Percentiles rank a stretch among this genome's conserved stretches.
Evolutionary conservation across 768 basidiomycete species (phyloP).

Genomic region (Termitomyces sp.): DNA sequence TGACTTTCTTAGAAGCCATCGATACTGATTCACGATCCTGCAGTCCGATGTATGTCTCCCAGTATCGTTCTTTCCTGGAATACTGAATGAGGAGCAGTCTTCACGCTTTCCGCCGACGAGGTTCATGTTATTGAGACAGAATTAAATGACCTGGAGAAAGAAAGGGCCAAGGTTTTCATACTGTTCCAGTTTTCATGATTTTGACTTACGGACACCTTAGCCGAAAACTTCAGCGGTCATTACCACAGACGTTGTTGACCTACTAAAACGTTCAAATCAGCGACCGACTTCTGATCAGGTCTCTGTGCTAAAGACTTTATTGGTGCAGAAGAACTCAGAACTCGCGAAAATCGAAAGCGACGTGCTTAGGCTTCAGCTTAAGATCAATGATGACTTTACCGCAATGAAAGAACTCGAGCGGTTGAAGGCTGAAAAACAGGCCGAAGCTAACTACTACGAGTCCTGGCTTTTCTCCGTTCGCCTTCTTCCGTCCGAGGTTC

Average conservation of each 20-base stretch:
- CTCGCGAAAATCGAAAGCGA: neutral
- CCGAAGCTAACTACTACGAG: neutral
- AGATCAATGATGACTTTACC: neutral
- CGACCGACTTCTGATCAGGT: neutral
- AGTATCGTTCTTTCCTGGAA: neutral
- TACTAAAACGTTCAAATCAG: neutral
- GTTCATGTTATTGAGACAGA: neutral
- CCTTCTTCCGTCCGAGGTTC: conserved; percentile 1
- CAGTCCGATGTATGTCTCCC: neutral
- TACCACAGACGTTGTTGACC: neutral
- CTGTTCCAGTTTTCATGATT: neutral
- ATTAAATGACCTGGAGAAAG: neutral
- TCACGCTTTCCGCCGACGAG: neutral
- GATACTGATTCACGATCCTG: neutral
- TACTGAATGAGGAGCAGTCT: neutral
- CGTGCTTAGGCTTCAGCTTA: neutral
- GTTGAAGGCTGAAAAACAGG: neutral
- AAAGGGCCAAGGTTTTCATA: neutral
- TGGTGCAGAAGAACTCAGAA: neutral
- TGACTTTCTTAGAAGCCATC: neutral
- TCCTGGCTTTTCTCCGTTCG: neutral
- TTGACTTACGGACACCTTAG: neutral
- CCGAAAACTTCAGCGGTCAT: neutral
- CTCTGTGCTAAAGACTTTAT: neutral
- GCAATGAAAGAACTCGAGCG: neutral